Evolutionary conservation across 352 stramenopile genomes (phyloP), one percentile per base, ranked within the genome.

Genomic region (Pythium myriotylum): DNA sequence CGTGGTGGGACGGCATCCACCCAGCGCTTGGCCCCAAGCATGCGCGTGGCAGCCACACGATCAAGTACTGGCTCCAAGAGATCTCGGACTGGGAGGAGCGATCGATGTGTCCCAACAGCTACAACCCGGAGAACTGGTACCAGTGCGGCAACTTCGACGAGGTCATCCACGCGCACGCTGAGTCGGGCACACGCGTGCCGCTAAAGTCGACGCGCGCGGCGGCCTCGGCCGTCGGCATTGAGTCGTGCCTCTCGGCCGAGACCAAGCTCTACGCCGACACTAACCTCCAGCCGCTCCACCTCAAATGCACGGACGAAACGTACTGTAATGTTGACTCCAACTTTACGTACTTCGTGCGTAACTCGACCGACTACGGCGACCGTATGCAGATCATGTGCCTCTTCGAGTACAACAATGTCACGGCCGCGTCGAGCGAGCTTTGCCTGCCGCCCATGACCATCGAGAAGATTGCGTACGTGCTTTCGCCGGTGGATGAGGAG

Each of bases 31-130:
- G 81, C 22, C 79, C 81, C 2, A 77, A 46, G 54, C 81, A 87
- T 46, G 77, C 81, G 45, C 75, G 77, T 26, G 81, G 81, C 45
- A 89, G 79, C 40, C 81, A 91, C 62, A 84, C 75, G 70, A 64
- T 81, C 40, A 77, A 84, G 68, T 91, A 86, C 53, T 91, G 79
- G 81, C 51, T 91, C 48, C 77, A 91, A 54, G 79, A 89, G 53
- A 76, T 91, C 54, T 77, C 77, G 23, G 77, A 87, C 27, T 89
- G 79, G 75, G 79, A 89, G 37, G 79, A 91, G 59, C 70, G 75
- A 26, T 78, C 70, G 51, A 82, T 87, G 72, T 88, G 81, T 42
- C 80, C 80, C 14, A 89, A 89, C 74, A 88, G 77, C 73, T 76
- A 82, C 74, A 76, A 78, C 62, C 80, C 80, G 5, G 66, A 77